phyloP scores from a whole-genome alignment of 2,329 filamentous ascomycete genomes.

The Rugonectria rugulosa region DNA sequence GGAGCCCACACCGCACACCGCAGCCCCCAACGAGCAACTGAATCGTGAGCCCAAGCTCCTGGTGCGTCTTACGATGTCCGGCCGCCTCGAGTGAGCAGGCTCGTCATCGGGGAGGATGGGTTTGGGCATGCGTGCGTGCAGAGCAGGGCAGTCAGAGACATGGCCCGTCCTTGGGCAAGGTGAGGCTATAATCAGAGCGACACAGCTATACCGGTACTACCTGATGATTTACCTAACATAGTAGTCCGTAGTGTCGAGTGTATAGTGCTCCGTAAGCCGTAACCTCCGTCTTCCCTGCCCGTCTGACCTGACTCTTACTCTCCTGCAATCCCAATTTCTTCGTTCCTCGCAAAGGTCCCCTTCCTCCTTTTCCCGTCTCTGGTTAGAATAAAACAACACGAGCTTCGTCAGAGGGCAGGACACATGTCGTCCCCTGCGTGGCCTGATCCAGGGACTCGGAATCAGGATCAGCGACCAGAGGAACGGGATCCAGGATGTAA shows the following conservation, averaged over 20 bases:
- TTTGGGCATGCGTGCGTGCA: too few species aligned
- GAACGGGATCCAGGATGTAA: neutral
- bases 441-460: slow-evolving; percentile 10
- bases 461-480: neutral
- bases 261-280: too few species aligned
- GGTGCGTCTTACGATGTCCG: slow-evolving; percentile 2
- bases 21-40: neutral
- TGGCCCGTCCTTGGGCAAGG: too few species aligned
- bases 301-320: neutral
- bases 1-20: neutral
- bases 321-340: too few species aligned
- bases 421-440: neutral
- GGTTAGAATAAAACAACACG: neutral
- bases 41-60: slow-evolving; percentile 10
- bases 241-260: too few species aligned
- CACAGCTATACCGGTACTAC: too few species aligned
- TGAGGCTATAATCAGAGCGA: too few species aligned
- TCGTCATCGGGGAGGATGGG: neutral
- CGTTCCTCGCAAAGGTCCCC: too few species aligned
- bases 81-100: neutral
- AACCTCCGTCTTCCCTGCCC: neutral
- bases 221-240: too few species aligned
- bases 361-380: neutral
- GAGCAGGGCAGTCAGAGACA: too few species aligned
- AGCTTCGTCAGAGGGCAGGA: neutral